Evolutionary conservation across 2,329 filamentous ascomycete species (phyloP).

Genomic region (Ascochyta rabiei): DNA sequence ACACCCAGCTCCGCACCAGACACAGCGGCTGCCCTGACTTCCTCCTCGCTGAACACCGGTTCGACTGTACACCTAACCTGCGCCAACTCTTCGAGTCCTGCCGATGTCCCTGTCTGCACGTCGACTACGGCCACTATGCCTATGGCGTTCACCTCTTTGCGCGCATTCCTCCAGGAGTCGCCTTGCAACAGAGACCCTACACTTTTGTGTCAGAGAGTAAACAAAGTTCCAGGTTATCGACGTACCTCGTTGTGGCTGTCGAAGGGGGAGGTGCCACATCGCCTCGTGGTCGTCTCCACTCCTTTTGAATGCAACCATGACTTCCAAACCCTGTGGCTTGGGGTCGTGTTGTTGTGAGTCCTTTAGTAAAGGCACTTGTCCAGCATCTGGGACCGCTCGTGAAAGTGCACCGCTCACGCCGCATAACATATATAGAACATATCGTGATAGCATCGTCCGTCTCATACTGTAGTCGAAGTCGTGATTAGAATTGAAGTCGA

Average conservation of each 20-base stretch:
- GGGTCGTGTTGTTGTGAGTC: not conserved
- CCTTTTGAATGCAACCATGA: constrained; percentile 1
- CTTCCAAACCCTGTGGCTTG: not conserved
- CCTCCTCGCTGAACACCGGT: constrained; percentile 18
- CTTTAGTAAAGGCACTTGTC: not conserved
- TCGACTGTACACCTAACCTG: constrained; percentile 27
- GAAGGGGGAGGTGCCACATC: constrained; percentile 24
- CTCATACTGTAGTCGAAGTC: not conserved
- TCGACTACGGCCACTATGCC: constrained; percentile 26
- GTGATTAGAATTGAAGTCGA: not conserved
- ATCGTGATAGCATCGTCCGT: not conserved
- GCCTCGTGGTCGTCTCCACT: constrained; percentile 15
- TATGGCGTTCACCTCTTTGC: constrained; percentile 14
- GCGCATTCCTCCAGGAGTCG: not conserved
- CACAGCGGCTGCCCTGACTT: constrained; percentile 13
- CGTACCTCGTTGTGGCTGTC: constrained; percentile 2
- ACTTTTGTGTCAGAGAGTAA: not conserved
- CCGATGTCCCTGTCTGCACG: constrained; percentile 12
- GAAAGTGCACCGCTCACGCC: not conserved
- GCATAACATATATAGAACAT: not conserved
- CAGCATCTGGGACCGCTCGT: not conserved
- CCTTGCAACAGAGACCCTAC: constrained; percentile 4
- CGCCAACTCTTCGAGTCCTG: constrained; percentile 23
- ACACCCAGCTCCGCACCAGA: constrained; percentile 11
- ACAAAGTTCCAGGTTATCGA: not conserved